Percentiles rank a stretch among this genome's conserved stretches.
These are phyloP conservation scores for Barnettozyma salicaria DNA, from an alignment of 805 yeast genomes.

Conservation along the genomic window DNA sequence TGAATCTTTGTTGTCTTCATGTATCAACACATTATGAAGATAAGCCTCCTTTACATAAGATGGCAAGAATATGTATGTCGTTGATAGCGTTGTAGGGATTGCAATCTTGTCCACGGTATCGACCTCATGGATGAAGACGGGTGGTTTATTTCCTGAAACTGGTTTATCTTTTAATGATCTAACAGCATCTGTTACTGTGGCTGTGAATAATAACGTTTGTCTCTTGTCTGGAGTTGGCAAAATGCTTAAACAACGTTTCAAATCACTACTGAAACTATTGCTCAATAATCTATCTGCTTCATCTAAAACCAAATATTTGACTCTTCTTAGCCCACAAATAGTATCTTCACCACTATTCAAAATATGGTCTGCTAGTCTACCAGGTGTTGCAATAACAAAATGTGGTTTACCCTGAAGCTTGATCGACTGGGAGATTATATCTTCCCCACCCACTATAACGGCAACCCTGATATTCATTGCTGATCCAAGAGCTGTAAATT, in stretches of 20 bases:
- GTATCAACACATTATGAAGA: conserved; percentile 58
- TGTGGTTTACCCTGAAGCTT: conserved; percentile 82
- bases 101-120: conserved; percentile 70
- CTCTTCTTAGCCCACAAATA: conserved; percentile 67
- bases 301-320: conserved; percentile 80
- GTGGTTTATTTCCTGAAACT: conserved; percentile 46
- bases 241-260: conserved; percentile 62
- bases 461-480: conserved; percentile 77
- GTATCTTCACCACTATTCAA: conserved; percentile 86
- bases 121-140: conserved; percentile 65
- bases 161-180: conserved; percentile 66
- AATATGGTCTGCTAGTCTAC: conserved; percentile 90
- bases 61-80: conserved; percentile 72
- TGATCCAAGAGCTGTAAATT: conserved; percentile 88
- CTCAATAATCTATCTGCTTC: conserved; percentile 93
- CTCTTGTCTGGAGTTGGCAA: conserved; percentile 68
- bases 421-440: conserved; percentile 82
- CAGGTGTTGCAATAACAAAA: conserved; percentile 95
- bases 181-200: conserved; percentile 92
- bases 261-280: conserved; percentile 74
- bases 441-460: conserved; percentile 92
- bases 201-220: conserved; percentile 89
- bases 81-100: conserved; percentile 65
- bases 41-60: conserved; percentile 88
- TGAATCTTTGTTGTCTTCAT: conserved; percentile 54